These are phyloP conservation scores for Acrodontium crateriforme DNA, from an alignment of 2,329 filamentous ascomycete genomes.

Conservation along the genomic window DNA sequence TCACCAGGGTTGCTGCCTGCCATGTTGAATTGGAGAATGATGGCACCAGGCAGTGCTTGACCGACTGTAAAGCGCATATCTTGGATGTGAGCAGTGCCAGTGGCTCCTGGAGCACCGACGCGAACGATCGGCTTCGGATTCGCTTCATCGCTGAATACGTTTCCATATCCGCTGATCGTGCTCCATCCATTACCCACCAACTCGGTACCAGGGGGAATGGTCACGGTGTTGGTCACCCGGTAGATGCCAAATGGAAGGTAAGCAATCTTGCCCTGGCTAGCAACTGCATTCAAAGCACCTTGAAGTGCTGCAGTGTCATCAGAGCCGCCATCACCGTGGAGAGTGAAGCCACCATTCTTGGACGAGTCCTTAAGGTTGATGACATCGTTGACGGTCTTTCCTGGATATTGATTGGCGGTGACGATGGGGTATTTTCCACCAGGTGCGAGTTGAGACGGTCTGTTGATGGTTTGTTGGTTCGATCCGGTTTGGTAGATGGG, in stretches of 20 bases:
- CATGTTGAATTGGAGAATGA: slow-evolving; percentile 38
- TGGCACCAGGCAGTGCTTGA: slow-evolving; percentile 29
- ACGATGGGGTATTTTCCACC: slow-evolving; percentile 3
- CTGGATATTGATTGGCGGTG: slow-evolving; percentile 3
- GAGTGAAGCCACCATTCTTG: slow-evolving; percentile 5
- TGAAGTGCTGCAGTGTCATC: slow-evolving; percentile 20
- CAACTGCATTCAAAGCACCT: slow-evolving; percentile 8
- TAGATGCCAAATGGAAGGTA: slow-evolving; percentile 32
- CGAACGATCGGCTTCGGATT: slow-evolving; percentile 36
- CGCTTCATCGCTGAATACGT: slow-evolving; percentile 29
- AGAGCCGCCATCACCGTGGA: slow-evolving; percentile 21
- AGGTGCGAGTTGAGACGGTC: slow-evolving; percentile 1
- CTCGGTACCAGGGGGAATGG: slow-evolving; percentile 34
- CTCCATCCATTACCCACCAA: slow-evolving; percentile 43
- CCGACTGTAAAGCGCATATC: slow-evolving; percentile 39
- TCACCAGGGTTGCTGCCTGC: slow-evolving; percentile 31
- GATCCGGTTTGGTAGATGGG: slow-evolving; percentile 5
- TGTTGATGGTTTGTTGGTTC: not conserved
- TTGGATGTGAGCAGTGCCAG: slow-evolving; percentile 35
- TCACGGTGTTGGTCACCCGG: slow-evolving; percentile 30
- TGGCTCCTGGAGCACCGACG: slow-evolving; percentile 37
- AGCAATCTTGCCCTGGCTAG: slow-evolving; percentile 19
- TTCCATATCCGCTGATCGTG: slow-evolving; percentile 33
- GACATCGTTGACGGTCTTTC: slow-evolving; percentile 4
- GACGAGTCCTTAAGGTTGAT: slow-evolving; percentile 7